Conservation (phyloP, 2,329 filamentous ascomycete species). For the Hawksworthiomyces lignivorus region DNA sequence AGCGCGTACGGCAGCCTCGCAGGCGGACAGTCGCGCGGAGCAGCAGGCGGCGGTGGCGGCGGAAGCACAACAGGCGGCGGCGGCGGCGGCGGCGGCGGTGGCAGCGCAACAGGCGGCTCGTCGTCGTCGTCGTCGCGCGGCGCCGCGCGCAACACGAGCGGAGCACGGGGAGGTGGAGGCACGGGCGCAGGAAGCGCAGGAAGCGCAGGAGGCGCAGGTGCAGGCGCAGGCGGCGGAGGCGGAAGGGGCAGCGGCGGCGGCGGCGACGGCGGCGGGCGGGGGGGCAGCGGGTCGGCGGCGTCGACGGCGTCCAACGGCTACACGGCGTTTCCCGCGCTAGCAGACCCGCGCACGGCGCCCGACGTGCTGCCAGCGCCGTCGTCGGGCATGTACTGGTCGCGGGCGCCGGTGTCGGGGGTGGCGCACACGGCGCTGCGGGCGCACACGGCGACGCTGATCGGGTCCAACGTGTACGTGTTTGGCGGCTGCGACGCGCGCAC, state of each 20-base stretch:
- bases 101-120: not conserved
- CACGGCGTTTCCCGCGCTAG: conserved; percentile 48
- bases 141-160: too few species aligned
- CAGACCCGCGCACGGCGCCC: conserved; percentile 46
- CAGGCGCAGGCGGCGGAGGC: not conserved
- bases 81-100: not conserved
- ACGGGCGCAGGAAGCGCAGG: too few species aligned
- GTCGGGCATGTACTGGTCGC: conserved; percentile 67
- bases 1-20: conserved; percentile 12
- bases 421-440: conserved; percentile 55
- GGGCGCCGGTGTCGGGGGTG: conserved; percentile 54
- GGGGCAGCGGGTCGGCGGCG: conserved; percentile 16
- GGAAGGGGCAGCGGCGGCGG: not conserved
- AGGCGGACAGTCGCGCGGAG: not conserved
- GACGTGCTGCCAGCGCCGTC: conserved; percentile 57
- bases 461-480: conserved; percentile 61
- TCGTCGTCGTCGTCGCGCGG: not conserved
- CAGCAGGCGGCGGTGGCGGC: not conserved
- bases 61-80: not conserved
- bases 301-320: conserved; percentile 27
- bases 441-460: conserved; percentile 59
- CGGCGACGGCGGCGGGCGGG: conserved; percentile 11
- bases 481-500: conserved; percentile 59
- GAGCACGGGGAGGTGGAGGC: not conserved
- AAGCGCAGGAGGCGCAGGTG: not conserved